Evolutionary conservation across 1,284 basidiomycete genomes (phyloP), one percentile per base, ranked within the genome.

Genomic region (Ganoderma lucidum): DNA sequence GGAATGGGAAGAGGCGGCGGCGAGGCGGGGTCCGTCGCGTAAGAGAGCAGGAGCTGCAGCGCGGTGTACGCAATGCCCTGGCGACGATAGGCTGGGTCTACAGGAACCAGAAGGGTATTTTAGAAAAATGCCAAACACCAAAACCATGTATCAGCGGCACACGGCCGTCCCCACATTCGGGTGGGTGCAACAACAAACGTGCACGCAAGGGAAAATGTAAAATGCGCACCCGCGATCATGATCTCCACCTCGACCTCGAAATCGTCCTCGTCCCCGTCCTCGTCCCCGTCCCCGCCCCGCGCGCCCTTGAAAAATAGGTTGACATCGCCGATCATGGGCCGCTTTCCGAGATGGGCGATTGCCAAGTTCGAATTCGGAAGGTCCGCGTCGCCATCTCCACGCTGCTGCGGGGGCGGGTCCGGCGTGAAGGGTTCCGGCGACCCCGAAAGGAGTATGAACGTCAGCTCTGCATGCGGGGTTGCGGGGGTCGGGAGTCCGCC

Each of bases 271-370:
- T 5, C n/a, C n/a, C n/a, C 80, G 6, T n/a, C 45, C 8, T 9
- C n/a, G 8, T 48, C 45, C 19, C 19, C 9, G 4, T 23, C 80
- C 39, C 82, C 79, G 2, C 75, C 75, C 4, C 81, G 78, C 15
- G 81, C 77, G 44, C 89, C 88, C 32, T 91, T 91, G 66, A 98
- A 81, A 79, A 98, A 98, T 37, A 98, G 81, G 78, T 98, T 98
- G 53, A 97, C 95, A 78, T 98, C 96, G 41, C 97, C 97, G 17
- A 95, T 85, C 96, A 98, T 97, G 12, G 85, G 86, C 30, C 90
- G 83, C 5, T 78, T 67, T n/a, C 74, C 65, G 14, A 89, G 73
- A n/a, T 82, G 79, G 14, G 81, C 79, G 65, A 82, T 81, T 39
- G 75, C 67, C 56, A 63, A 44, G 8, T 42, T 30, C 39, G 59